Percentiles rank a stretch among this genome's conserved stretches.
phyloP scores from a whole-genome alignment of 208 protist genomes.

The Perkinsela sp. region DNA sequence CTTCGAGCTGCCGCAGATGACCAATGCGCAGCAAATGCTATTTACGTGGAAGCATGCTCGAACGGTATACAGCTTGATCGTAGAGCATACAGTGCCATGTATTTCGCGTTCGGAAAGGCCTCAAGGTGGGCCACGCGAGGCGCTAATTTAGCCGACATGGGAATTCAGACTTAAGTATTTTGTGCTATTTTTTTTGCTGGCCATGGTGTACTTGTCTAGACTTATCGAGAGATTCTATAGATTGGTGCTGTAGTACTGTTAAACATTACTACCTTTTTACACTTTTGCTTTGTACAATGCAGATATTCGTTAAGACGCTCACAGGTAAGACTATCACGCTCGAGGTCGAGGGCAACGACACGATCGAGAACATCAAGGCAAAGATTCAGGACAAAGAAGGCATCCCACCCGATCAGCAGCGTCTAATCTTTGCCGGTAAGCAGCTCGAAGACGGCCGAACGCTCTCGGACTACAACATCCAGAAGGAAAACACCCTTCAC shows the following conservation, averaged over 20 bases:
- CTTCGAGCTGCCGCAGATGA: neutral
- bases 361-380: conserved; percentile 85
- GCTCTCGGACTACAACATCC: conserved; percentile 93
- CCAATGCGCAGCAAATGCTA: neutral
- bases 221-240: too few species aligned
- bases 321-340: conserved; percentile 94
- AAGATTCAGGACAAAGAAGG: conserved; percentile 97
- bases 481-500: conserved; percentile 97
- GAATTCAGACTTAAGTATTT: too few species aligned
- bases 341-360: conserved; percentile 81
- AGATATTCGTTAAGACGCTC: conserved; percentile 82
- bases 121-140: neutral
- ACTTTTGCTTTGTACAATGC: conserved; percentile 47
- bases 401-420: conserved; percentile 74
- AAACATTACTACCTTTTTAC: too few species aligned
- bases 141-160: too few species aligned
- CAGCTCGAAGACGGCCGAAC: conserved; percentile 92
- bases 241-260: too few species aligned
- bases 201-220: too few species aligned
- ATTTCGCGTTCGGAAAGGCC: neutral
- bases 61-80: neutral
- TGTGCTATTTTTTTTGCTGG: too few species aligned
- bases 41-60: neutral
- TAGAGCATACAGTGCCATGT: neutral
- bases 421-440: conserved; percentile 79